Percentiles rank a stretch among this genome's conserved stretches.
Conservation (phyloP, 495 filamentous ascomycete genomes). For the Penicillium canescens region DNA sequence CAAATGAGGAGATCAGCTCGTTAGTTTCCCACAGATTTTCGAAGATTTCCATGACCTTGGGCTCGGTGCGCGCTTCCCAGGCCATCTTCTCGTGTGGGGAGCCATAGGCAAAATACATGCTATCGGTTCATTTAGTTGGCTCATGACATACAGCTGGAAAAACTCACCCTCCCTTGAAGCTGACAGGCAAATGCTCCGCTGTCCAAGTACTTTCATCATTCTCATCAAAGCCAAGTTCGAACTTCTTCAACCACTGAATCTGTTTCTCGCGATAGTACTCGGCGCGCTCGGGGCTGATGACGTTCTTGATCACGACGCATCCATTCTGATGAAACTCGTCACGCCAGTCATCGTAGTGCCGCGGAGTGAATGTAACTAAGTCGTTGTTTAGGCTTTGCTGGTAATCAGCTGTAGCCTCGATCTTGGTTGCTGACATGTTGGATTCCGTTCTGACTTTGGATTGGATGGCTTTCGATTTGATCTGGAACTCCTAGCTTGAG, state of each 20-base stretch:
- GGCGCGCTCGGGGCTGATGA: constrained; percentile 26
- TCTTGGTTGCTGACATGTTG: background rate
- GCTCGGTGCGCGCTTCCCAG: constrained; percentile 43
- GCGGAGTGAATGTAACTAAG: constrained; percentile 19
- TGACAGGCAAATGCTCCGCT: constrained; percentile 35
- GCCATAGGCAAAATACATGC: constrained; percentile 32
- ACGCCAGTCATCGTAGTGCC: constrained; percentile 31
- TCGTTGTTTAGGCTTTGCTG: constrained; percentile 1
- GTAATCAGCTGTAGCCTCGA: background rate
- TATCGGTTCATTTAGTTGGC: background rate
- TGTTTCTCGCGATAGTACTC: constrained; percentile 35
- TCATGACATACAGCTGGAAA: background rate
- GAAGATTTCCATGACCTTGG: constrained; percentile 38
- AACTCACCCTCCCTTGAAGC: constrained; percentile 36
- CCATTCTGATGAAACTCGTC: constrained; percentile 39
- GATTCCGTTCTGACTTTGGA: too few relatives aligned
- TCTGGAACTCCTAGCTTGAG: too few relatives aligned
- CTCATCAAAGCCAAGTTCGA: constrained; percentile 37
- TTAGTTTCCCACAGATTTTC: constrained; percentile 42
- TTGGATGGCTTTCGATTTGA: too few relatives aligned
- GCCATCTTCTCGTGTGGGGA: constrained; percentile 30
- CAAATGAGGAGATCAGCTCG: constrained; percentile 40
- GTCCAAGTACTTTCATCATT: constrained; percentile 41
- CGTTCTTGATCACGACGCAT: constrained; percentile 35
- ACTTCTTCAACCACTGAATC: constrained; percentile 41